Percentiles rank a stretch among this genome's conserved stretches.
Evolutionary conservation across 139 green algal species (phyloP).

Genomic region (Chlamydomonas applanata): DNA sequence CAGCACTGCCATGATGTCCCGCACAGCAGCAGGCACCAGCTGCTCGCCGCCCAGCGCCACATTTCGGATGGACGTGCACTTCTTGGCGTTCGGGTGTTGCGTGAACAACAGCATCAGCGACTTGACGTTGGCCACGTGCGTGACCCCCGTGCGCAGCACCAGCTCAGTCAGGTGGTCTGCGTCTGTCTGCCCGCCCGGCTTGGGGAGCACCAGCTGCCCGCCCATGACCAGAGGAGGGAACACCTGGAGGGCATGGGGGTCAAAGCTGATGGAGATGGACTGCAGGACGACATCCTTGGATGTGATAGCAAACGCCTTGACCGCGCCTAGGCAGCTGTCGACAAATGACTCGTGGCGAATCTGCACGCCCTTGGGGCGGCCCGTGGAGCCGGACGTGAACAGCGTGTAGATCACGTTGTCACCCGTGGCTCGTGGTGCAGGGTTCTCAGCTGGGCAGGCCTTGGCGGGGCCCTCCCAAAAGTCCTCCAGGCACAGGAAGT

Average conservation of each 20-base stretch:
- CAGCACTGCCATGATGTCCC: background rate
- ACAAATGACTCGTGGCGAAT: conserved; percentile 1
- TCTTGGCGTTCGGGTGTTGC: too few relatives aligned
- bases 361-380: conserved; percentile 4
- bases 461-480: too few relatives aligned
- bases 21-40: background rate
- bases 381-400: conserved; percentile 1
- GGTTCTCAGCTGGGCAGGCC: too few relatives aligned
- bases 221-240: conserved; percentile 10
- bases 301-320: background rate
- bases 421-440: background rate
- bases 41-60: background rate
- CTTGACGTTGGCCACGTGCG: too few relatives aligned
- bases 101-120: too few relatives aligned
- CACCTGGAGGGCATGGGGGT: conserved; percentile 22
- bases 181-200: background rate
- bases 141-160: background rate
- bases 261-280: conserved; percentile 36
- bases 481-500: conserved; percentile 8
- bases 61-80: too few relatives aligned
- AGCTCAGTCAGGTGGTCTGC: conserved; percentile 9
- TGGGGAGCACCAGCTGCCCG: conserved; percentile 17
- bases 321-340: background rate
- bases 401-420: conserved; percentile 2
- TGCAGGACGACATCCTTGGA: conserved; percentile 15